Base-by-base conservation (phyloP, 495 filamentous ascomycete species). In the Tetracladium setigerum region DNA sequence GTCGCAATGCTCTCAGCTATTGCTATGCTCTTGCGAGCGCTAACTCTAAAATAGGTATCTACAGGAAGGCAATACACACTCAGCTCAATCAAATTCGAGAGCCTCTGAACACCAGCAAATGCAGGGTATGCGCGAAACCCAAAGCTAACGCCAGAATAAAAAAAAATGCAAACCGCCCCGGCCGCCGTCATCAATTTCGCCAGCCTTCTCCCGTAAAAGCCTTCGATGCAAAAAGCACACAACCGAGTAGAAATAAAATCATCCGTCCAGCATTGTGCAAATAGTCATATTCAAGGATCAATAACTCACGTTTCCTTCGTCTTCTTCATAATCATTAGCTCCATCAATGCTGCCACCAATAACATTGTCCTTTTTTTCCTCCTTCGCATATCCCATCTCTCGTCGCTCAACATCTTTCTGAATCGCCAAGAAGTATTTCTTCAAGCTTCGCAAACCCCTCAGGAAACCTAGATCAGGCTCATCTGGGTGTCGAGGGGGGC, bases 391-490 rank as follows among this genome's bases (percentile, higher is more conserved):
- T 22, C 50, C 49, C 31, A 46, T 16, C 37, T 53, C 46, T 7
- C 38, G 37, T 1, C 30, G 27, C 12, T 30, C 32, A 38, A 85
- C 71, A 56, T 96, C 90, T 54, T 79, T 77, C 77, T 89, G 83
- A 40, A 98, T 95, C 44, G 77, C 78, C 57, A 89, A 76, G 53
- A 98, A 94, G 59, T 95, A 97, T 65, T 81, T 81, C 44, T 79
- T 73, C 55, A 98, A 68, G 1, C 79, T 86, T 44, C 83, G 74
- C 49, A 98, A 66, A 0, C 92, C 92, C 34, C 89, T 81, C 39
- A 98, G 71, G 58, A 97, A 98, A 9, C 92, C 92, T 16, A 79
- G 73, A 57, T 98, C 92, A 30, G 95, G 80, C 50, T 86, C 85
- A 38, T 81, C 65, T 3, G 84, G 87, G 62, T 89, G 73, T 44